phyloP scores from a whole-genome alignment of 2,329 filamentous ascomycete species.

The Didymella glomerata region DNA sequence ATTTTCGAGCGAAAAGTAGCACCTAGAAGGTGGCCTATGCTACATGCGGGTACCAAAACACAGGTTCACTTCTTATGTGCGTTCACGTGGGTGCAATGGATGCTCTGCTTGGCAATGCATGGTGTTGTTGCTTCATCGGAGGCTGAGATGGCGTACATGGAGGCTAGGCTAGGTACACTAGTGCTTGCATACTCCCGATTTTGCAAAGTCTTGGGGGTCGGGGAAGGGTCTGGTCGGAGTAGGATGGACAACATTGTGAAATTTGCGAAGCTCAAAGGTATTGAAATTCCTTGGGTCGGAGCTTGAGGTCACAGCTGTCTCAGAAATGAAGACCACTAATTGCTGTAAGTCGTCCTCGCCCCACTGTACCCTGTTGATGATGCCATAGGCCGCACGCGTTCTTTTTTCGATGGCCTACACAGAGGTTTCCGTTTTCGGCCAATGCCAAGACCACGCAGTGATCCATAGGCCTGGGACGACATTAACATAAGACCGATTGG shows the following conservation, averaged over 20 bases:
- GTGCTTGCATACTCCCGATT: not conserved
- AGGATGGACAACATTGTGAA: not conserved
- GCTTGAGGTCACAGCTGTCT: not conserved
- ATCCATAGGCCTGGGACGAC: not conserved
- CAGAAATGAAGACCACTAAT: not conserved
- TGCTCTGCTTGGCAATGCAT: not conserved
- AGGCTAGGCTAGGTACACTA: not conserved
- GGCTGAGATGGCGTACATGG: not conserved
- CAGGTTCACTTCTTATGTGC: not conserved
- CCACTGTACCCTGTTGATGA: not conserved
- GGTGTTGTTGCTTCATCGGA: not conserved
- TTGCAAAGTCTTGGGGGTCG: not conserved
- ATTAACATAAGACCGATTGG: not conserved
- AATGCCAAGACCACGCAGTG: not conserved
- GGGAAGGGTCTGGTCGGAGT: not conserved
- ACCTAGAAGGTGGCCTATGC: not conserved
- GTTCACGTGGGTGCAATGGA: not conserved
- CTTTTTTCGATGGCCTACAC: not conserved
- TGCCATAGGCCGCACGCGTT: not conserved
- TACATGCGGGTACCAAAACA: not conserved
- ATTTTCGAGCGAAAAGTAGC: not conserved
- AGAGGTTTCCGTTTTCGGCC: constrained; percentile 1
- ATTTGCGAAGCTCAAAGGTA: not conserved
- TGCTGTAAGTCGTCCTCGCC: not conserved
- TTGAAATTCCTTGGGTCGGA: not conserved